Base-by-base conservation (phyloP, 2,329 filamentous ascomycete genomes). In the Zymoseptoria passerinii region DNA sequence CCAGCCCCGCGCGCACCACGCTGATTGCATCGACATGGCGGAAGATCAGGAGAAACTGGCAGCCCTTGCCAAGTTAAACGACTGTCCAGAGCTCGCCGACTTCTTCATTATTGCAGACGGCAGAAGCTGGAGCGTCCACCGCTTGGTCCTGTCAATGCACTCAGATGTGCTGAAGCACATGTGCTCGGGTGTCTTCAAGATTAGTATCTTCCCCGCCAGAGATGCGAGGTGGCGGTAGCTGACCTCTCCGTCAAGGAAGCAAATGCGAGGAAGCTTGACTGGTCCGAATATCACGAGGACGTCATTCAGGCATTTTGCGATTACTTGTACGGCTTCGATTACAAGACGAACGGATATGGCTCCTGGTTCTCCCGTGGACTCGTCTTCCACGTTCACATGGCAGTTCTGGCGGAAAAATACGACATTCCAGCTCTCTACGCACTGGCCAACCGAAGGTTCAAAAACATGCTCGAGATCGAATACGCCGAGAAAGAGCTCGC, bases 401-500 rank as follows among this genome's bases (percentile, higher is more conserved):
- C 50, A 50, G 29, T 50, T 9, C 52, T 52, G 7, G 61, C 61
- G 20, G 61, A 61, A 56, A 63, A 63, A 40, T 63, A 63, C 50
- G 52, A 61, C 28, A 50, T 63, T 13, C 52, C 52, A 6, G 28
- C 19, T 8, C 52, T 63, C 2, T 40, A 52, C 4, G 52, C 28
- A 10, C 8, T 58, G 4, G 61, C 59, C 20, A 54, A 55, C 8
- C 56, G 50, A 23, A 58, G 58, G 40, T 60, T 58, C 49, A 52
- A 57, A 18, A 16, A 6, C 3, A 23, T 35, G 13, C 50, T 53
- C 28, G 50, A 28, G 13, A 28, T 8, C 3, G 19, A 19, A 5
- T 59, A 57, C 51, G 10, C 19, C 3, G 35, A n/a, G 5, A 8
- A 48, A 5, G 48, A n/a, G 3, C 59, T 61, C 28, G 59, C 54